phyloP scores from a whole-genome alignment of 2,329 filamentous ascomycete genomes.

The Neobulgaria alba region DNA sequence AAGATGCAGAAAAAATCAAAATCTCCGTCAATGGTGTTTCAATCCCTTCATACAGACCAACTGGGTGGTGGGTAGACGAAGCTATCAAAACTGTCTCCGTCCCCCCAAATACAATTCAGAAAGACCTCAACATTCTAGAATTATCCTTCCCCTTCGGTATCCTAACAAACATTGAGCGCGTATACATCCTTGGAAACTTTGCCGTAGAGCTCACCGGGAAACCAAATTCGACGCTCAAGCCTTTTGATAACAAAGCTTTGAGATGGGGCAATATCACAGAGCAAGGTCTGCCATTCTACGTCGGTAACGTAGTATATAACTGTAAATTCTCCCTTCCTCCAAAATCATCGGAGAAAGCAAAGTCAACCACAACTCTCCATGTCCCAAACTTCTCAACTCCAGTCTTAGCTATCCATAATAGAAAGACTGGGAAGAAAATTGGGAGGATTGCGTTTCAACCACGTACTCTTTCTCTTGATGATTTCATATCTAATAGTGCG shows the following conservation, averaged over 20 bases:
- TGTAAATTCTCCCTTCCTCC: conserved; percentile 7
- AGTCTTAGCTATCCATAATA: conserved; percentile 15
- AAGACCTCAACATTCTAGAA: conserved; percentile 19
- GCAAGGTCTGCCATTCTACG: conserved; percentile 27
- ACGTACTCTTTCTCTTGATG: conserved; percentile 16
- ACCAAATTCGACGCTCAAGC: conserved; percentile 6
- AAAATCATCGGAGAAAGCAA: not conserved
- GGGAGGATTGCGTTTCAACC: conserved; percentile 24
- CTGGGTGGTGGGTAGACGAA: conserved; percentile 29
- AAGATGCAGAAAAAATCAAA: conserved; percentile 18
- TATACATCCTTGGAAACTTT: conserved; percentile 28
- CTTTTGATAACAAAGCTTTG: conserved; percentile 5
- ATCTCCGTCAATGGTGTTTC: conserved; percentile 18
- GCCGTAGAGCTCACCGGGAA: conserved; percentile 16
- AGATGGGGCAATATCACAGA: conserved; percentile 23
- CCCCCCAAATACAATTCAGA: conserved; percentile 16
- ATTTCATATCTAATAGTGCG: too few species aligned
- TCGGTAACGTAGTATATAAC: conserved; percentile 24
- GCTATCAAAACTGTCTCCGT: conserved; percentile 21
- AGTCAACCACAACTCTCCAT: conserved; percentile 6
- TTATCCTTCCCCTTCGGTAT: conserved; percentile 25
- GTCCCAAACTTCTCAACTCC: conserved; percentile 22
- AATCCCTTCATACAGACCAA: conserved; percentile 3
- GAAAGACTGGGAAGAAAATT: conserved; percentile 5
- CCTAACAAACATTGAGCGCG: conserved; percentile 25